Evolutionary conservation across 2,329 filamentous ascomycete species (phyloP), one percentile per base, ranked within the genome.

Genomic region (Fonsecaea pedrosoi): DNA sequence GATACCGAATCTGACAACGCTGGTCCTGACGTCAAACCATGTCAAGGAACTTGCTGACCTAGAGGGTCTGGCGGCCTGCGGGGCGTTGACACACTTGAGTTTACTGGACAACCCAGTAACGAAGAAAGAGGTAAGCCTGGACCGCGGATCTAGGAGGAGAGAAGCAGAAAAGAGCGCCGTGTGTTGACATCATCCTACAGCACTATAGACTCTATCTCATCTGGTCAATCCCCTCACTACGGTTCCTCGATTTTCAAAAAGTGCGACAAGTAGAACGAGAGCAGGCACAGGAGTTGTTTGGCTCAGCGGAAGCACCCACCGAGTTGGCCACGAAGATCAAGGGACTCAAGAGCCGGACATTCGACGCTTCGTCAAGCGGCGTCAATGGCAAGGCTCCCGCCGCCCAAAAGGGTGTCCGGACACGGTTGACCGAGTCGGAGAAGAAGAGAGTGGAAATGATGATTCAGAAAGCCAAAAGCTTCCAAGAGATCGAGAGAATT

Each of bases 171-270:
- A 62, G 35, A 32, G 30, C 30, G 3, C 15, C 35, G 1, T 15
- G 0, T 60, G 35, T 45, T 63, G 40, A 66, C 55, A 30, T 32
- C 21, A 38, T 54, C n/a, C 7, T 61, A 60, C 74, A 97, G 92
- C 83, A 97, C 80, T 99, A 98, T 82, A 90, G 95, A 61, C 90
- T 90, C 78, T 99, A 92, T 90, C 83, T 97, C 34, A 86, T 99
- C 68, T 97, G 92, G 90, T 87, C 90, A 70, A 92, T 91, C 77
- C 93, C 92, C 0, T 86, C 85, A 4, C 88, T 99, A 53, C 89
- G 94, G 54, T 98, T 97, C 79, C 85, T 99, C 57, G 95, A 99
- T 80, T 97, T 92, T 77, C 85, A 88, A 73, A 97, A 96, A 80
- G 93, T 99, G 58, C 96, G 92, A 79, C 88, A 95, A 70, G 88